Conservation (phyloP, 1,284 basidiomycete species). For the Cryptococcus depauperatus region DNA sequence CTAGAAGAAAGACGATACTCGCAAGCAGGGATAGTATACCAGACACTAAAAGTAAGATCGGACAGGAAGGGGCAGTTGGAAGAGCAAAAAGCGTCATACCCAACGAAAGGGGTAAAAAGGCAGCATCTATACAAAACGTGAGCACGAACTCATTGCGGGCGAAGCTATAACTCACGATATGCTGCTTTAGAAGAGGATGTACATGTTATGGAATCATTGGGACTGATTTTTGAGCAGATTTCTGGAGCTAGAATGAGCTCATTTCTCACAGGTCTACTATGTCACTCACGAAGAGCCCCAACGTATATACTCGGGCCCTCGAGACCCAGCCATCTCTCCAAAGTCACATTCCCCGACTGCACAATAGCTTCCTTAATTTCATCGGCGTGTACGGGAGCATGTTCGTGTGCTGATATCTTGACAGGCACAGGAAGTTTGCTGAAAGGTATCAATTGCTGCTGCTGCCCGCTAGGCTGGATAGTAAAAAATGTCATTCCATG, state of each 20-base stretch:
- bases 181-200: constrained; percentile 9
- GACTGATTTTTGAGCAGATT: constrained; percentile 4
- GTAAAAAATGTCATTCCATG: constrained; percentile 5
- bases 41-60: constrained; percentile 12
- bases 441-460: not conserved
- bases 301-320: constrained; percentile 8
- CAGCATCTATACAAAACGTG: constrained; percentile 7
- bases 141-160: not conserved
- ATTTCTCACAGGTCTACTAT: not conserved
- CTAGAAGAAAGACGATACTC: constrained; percentile 2
- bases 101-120: constrained; percentile 7
- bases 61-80: constrained; percentile 7
- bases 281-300: constrained; percentile 6
- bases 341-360: not conserved
- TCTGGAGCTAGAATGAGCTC: not conserved
- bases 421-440: not conserved
- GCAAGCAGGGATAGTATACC: constrained; percentile 10
- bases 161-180: constrained; percentile 2
- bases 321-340: constrained; percentile 3
- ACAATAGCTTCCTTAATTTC: not conserved
- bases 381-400: not conserved
- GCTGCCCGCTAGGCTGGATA: constrained; percentile 2
- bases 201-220: not conserved
- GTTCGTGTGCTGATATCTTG: not conserved
- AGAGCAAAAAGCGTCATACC: constrained; percentile 4